phyloP scores from a whole-genome alignment of 495 filamentous ascomycete species.

The Tuber borchii region DNA sequence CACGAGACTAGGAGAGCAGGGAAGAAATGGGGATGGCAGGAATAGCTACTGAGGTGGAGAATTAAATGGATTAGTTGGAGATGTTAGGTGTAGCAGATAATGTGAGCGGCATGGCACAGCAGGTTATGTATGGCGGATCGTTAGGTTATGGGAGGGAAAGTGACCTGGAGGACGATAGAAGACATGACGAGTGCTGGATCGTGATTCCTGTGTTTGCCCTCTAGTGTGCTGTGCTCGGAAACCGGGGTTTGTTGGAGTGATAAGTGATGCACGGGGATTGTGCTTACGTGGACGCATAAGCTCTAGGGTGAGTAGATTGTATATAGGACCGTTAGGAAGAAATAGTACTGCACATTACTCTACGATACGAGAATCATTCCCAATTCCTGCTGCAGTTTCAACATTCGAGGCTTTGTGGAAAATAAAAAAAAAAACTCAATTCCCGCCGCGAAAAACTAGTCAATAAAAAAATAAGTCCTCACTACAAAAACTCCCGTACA shows the following conservation, averaged over 20 bases:
- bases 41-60: too few species aligned
- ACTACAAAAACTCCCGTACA: slow-evolving; percentile 12
- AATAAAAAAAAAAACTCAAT: background rate
- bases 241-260: background rate
- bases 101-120: too few species aligned
- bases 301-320: background rate
- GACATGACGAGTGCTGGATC: background rate
- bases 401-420: background rate
- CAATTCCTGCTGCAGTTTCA: background rate
- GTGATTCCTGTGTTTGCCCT: background rate
- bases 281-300: background rate
- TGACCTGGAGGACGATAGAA: too few species aligned
- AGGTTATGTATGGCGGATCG: too few species aligned
- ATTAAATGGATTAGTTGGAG: too few species aligned
- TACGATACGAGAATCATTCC: background rate
- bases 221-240: too few species aligned
- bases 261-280: background rate
- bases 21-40: too few species aligned
- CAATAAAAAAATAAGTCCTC: slow-evolving; percentile 7
- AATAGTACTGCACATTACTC: background rate
- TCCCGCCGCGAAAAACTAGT: background rate
- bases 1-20: too few species aligned
- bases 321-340: background rate
- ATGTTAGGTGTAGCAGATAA: too few species aligned
- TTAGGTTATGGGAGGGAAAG: too few species aligned